These are phyloP conservation scores for Aschersonia sp. DNA, from an alignment of 2,329 filamentous ascomycete species.

Conservation along the genomic window DNA sequence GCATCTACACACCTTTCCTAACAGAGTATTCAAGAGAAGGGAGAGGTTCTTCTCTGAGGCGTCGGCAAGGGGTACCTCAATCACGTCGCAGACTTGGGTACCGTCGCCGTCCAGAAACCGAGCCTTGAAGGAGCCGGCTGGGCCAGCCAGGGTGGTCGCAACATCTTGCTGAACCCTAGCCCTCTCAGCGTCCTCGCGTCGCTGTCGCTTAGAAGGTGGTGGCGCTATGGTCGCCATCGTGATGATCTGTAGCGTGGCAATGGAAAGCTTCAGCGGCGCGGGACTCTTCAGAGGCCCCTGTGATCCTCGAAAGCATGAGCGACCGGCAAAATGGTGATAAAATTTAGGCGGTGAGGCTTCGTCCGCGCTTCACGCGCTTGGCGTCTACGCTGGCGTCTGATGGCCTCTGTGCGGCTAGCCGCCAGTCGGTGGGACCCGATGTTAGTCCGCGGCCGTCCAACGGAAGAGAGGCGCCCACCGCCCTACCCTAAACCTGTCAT, in stretches of 20 bases:
- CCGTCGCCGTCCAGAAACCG: constrained; percentile 75
- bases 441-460: too few relatives aligned
- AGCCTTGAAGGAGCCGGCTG: constrained; percentile 65
- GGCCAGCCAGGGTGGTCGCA: constrained; percentile 47
- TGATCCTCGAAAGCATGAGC: not conserved
- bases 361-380: not conserved
- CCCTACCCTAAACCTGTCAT: too few relatives aligned
- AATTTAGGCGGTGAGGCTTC: constrained; percentile 13
- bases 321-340: constrained; percentile 10
- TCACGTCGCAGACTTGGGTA: constrained; percentile 55
- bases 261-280: not conserved
- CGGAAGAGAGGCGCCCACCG: too few relatives aligned
- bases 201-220: constrained; percentile 81
- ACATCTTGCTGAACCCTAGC: constrained; percentile 65
- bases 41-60: constrained; percentile 83
- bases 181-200: constrained; percentile 57
- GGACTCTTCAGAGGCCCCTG: too few relatives aligned
- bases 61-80: constrained; percentile 67
- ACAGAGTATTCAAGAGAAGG: constrained; percentile 68
- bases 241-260: not conserved
- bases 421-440: too few relatives aligned
- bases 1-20: constrained; percentile 45
- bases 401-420: too few relatives aligned
- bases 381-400: not conserved
- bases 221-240: constrained; percentile 67